Base-by-base conservation (phyloP, 2,329 filamentous ascomycete species). In the Neospermospora avenae region DNA sequence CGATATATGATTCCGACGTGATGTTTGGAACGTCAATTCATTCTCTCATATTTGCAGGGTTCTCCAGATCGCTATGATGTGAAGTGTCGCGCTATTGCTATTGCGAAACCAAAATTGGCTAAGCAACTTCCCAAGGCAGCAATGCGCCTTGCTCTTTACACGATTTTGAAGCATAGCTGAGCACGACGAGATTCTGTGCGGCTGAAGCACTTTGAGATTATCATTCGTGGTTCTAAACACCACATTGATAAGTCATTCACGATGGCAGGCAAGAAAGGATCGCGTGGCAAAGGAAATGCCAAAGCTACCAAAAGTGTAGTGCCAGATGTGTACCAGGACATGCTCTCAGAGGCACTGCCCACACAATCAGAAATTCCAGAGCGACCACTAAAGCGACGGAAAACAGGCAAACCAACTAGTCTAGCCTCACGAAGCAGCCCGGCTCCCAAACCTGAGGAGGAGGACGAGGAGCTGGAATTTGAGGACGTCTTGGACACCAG, bases 301-400 rank as follows among this genome's bases (percentile, higher is more conserved):
- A 62, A 62, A 37, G 63, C 55, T 5, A 44, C 55, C 0, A 44
- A 18, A 20, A 58, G 18, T 58, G 62, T 25, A 3, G 72, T 79
- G 11, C 77, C 77, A 13, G 73, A 74, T 55, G 72, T 80, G 1
- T 79, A 78, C 63, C 73, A 72, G 48, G 77, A 79, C 42, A 74
- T 81, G 76, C 69, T 81, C 25, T 69, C 71, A 35, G 77, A 79
- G 55, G 74, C 75, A 51, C 65, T 72, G 20, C 67, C 71, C 24
- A 54, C 52, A 4, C 71, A 75, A 41, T 63, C 70, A 16, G 63
- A 69, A 52, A 67, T 69, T 7, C 63, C 67, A 1, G 68, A 70
- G 63, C 67, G 73, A 31, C 76, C 75, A 31, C 61, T 74, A 55
- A 78, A 78, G 68, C 70, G 57, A 61, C 63, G 69, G 58, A 71